These are phyloP conservation scores for Aspergillus floridensis DNA, from an alignment of 2,329 filamentous ascomycete species.

Conservation along the genomic window DNA sequence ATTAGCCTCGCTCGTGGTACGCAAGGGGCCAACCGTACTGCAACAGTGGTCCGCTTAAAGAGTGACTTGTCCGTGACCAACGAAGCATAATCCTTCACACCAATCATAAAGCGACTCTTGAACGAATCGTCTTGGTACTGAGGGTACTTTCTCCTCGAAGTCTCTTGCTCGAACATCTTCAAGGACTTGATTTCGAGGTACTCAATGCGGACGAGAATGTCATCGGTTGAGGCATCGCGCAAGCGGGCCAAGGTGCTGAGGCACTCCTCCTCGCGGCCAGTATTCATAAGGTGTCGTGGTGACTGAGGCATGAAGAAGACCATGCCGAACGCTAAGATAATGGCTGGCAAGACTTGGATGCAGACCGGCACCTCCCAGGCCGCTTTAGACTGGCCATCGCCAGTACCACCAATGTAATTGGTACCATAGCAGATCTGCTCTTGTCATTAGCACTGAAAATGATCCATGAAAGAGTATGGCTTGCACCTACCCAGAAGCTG, in stretches of 20 bases:
- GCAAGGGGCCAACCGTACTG: conserved; percentile 37
- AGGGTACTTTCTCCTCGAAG: conserved; percentile 65
- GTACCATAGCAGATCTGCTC: conserved; percentile 41
- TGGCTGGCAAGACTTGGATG: conserved; percentile 66
- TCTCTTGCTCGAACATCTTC: conserved; percentile 69
- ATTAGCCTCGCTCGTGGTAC: conserved; percentile 44
- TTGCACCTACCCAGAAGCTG: conserved; percentile 37
- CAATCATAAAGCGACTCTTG: conserved; percentile 65
- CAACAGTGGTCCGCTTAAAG: conserved; percentile 35
- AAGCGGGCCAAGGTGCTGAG: conserved; percentile 61
- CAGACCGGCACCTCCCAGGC: conserved; percentile 74
- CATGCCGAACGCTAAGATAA: conserved; percentile 67
- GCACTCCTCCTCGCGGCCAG: conserved; percentile 66
- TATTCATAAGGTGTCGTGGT: conserved; percentile 70
- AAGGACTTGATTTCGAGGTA: conserved; percentile 77
- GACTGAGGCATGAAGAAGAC: conserved; percentile 72
- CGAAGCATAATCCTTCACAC: conserved; percentile 45
- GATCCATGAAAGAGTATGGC: neutral
- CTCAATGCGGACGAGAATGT: conserved; percentile 70
- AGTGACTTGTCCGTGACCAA: conserved; percentile 35
- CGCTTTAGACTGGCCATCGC: conserved; percentile 58
- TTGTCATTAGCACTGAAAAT: neutral
- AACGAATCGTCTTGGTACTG: conserved; percentile 59
- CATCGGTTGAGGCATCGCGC: conserved; percentile 60
- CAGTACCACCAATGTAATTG: conserved; percentile 65